Percentiles rank a stretch among this genome's conserved stretches.
Conservation (phyloP, 352 stramenopile genomes). For the Pythium aquatile region DNA sequence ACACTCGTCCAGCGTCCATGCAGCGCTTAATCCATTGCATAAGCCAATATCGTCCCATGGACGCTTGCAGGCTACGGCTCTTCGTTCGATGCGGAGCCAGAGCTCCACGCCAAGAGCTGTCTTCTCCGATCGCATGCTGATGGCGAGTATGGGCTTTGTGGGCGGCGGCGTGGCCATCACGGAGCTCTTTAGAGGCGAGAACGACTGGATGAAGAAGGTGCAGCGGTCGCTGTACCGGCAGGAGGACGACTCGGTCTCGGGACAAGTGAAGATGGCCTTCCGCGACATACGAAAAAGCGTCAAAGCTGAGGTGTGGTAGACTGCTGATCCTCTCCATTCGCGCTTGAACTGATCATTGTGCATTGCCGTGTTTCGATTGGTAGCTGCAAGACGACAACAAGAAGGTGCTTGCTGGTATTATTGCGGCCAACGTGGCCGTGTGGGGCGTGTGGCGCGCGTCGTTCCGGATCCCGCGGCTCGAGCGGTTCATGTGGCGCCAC, state of each 20-base stretch:
- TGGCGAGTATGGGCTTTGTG: conserved; percentile 50
- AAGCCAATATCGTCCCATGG: background rate
- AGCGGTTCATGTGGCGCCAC: conserved; percentile 80
- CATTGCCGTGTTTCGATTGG: background rate
- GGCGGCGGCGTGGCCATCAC: conserved; percentile 46
- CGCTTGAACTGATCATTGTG: background rate
- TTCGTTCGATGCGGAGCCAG: background rate
- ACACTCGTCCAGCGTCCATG: background rate
- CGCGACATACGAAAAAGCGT: conserved; percentile 11
- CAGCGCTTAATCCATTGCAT: background rate
- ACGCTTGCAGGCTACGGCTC: background rate
- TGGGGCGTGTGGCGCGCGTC: conserved; percentile 79
- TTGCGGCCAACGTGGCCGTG: conserved; percentile 64
- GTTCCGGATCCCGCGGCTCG: conserved; percentile 39
- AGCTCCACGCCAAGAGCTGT: background rate
- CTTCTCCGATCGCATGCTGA: conserved; percentile 35
- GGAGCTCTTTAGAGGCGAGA: conserved; percentile 19
- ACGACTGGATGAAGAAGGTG: background rate
- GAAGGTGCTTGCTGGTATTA: conserved; percentile 55
- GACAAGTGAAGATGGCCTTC: conserved; percentile 17
- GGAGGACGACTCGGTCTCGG: conserved; percentile 14
- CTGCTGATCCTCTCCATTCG: no score
- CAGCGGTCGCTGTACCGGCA: conserved; percentile 8
- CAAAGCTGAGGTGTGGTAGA: conserved; percentile 10
- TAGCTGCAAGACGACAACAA: conserved; percentile 68